phyloP scores from a whole-genome alignment of 140 eudicot genomes.

The Oenanthe javanica region DNA sequence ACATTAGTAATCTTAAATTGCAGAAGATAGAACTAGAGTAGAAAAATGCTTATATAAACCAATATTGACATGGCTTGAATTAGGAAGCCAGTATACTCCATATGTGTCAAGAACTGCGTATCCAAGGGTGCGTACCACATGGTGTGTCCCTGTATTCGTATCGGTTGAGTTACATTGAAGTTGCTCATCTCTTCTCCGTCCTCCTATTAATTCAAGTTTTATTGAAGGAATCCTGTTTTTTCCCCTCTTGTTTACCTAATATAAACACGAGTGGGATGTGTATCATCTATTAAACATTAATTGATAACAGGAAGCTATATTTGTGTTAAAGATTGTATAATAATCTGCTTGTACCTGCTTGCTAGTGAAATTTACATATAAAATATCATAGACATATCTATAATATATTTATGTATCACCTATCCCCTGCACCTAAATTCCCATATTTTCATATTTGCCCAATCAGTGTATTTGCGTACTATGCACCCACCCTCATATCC shows the following conservation, averaged over 20 bases:
- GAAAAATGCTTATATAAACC: not conserved
- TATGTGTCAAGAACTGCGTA: not conserved
- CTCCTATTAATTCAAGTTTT: not conserved
- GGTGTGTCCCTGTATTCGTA: not conserved
- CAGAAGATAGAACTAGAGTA: not conserved
- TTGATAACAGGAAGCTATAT: not conserved
- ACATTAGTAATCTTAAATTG: not conserved
- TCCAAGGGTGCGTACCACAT: not conserved
- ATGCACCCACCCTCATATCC: too few relatives aligned
- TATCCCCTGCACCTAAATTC: not conserved
- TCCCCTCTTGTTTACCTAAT: not conserved
- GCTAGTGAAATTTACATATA: not conserved
- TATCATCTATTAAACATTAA: not conserved
- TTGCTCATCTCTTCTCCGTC: not conserved
- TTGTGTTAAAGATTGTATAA: not conserved
- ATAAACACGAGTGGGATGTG: not conserved
- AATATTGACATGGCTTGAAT: not conserved
- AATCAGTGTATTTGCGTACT: too few relatives aligned
- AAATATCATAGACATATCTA: not conserved
- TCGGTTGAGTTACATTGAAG: too few relatives aligned
- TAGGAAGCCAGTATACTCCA: not conserved
- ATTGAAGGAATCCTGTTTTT: not conserved
- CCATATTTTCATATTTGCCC: too few relatives aligned
- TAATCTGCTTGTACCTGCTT: not conserved
- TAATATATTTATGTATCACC: not conserved